Conservation (phyloP, 2,329 filamentous ascomycete genomes). For the Neopestalotiopsis rosae region DNA sequence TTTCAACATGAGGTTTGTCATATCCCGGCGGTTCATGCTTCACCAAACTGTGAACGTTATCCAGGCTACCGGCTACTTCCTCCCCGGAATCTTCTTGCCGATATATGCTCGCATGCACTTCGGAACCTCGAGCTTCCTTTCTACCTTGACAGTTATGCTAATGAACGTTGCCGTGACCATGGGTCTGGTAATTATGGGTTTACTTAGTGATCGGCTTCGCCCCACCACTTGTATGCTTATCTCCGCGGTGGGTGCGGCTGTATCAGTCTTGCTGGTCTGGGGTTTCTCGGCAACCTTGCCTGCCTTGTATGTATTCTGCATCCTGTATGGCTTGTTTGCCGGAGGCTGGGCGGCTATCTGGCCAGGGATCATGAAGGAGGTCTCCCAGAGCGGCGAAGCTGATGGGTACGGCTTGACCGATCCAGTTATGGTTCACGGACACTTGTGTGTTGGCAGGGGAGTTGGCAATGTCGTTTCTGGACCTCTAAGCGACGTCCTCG, state of each 20-base stretch:
- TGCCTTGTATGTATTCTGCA: constrained; percentile 8
- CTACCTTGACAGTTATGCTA: constrained; percentile 9
- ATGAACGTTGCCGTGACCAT: constrained; percentile 6
- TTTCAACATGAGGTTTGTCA: constrained; percentile 1
- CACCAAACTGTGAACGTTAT: constrained; percentile 11
- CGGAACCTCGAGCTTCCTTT: constrained; percentile 6
- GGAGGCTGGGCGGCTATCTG: constrained; percentile 5
- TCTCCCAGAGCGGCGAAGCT: constrained; percentile 20
- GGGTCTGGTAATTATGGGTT: constrained; percentile 2
- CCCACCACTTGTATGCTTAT: constrained; percentile 12
- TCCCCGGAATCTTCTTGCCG: constrained; percentile 6
- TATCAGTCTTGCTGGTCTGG: constrained; percentile 4
- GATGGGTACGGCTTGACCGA: constrained; percentile 33
- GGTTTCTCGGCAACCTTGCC: constrained; percentile 7
- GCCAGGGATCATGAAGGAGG: constrained; percentile 12
- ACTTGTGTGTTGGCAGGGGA: constrained; percentile 61
- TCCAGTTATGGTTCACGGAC: constrained; percentile 59
- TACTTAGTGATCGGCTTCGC: background rate
- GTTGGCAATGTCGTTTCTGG: constrained; percentile 63
- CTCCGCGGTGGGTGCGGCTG: constrained; percentile 8
- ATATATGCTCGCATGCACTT: constrained; percentile 11
- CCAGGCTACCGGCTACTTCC: constrained; percentile 9
- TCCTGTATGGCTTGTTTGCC: constrained; percentile 10
- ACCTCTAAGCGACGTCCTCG: constrained; percentile 57
- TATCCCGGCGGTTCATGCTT: background rate